Evolutionary conservation across 148 eudicot species (phyloP), one percentile per base, ranked within the genome.

Genomic region (Cornus florida): DNA sequence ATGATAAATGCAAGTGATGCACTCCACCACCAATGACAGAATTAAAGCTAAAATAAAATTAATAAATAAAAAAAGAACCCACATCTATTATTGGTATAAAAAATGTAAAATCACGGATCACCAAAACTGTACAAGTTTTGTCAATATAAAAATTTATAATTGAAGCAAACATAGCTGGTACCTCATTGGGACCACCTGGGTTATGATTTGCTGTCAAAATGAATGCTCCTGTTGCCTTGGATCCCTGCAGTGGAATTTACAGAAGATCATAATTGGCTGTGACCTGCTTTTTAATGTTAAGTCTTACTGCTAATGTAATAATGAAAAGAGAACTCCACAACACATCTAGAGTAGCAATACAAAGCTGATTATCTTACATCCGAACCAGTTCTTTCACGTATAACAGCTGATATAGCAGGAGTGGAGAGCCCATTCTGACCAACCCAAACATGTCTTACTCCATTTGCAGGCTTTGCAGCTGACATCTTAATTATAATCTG

Each of bases 391-490:
- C 99, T 87, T 77, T 96, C 98, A 39, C 99, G 97, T 78, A 96
- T 86, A 75, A 96, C 94, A 85, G 95, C 94, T 78, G 99, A 96
- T 78, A 96, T 98, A 83, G 99, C 98, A 81, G 98, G 99, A 74
- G 99, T 96, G 66, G 99, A 91, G 56, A 96, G 85, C 75, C 94
- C 87, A 84, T 96, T 89, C 85, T 92, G 97, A 80, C 99, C 99
- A 84, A 96, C 93, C 99, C 99, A 96, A 80, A 96, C 79, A 81
- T 97, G 80, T 78, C 97, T 90, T 64, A 91, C 99, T 86, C 97
- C 98, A 88, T 93, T 96, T 74, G 91, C 99, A 87, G 99, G 98
- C 67, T 93, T 96, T 74, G 91, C 99, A 87, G 99, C 99, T 70
- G 98, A 85, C 99, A 96, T 92, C 91, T 96, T 96, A 71, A 88